Evolutionary conservation across 768 basidiomycete species (phyloP).

Genomic region (Glaciozyma martinii): DNA sequence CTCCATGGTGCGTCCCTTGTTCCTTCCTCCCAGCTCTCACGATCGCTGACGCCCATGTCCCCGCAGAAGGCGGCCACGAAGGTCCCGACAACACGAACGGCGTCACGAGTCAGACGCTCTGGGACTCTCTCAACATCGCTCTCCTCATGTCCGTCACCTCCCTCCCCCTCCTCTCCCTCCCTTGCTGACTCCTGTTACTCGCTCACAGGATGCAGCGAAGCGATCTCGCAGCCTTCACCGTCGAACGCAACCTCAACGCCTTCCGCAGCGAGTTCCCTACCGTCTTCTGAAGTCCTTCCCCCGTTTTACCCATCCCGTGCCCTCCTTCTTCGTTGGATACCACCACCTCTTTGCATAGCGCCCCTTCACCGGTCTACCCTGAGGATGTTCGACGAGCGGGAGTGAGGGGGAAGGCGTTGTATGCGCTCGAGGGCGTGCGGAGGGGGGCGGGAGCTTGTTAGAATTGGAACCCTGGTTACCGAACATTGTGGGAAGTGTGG

Average conservation of each 20-base stretch:
- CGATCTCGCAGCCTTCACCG: constrained; percentile 5
- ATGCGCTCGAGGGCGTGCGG: no score
- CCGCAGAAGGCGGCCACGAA: constrained; percentile 35
- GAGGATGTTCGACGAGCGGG: no score
- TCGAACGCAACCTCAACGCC: constrained; percentile 4
- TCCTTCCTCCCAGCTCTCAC: background rate
- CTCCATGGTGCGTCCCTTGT: constrained; percentile 39
- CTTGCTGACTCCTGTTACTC: background rate
- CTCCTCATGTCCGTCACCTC: constrained; percentile 20
- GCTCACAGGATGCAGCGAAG: constrained; percentile 18
- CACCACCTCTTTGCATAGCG: no score
- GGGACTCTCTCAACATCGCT: constrained; percentile 69
- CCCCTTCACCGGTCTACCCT: no score
- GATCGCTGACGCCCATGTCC: background rate
- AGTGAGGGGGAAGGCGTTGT: no score
- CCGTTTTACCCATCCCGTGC: no score
- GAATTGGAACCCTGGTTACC: no score
- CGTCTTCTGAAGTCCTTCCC: background rate
- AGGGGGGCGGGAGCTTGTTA: no score
- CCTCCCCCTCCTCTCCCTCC: no score
- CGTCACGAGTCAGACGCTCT: constrained; percentile 63
- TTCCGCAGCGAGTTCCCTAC: constrained; percentile 1
- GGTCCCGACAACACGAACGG: constrained; percentile 43
- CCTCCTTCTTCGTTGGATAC: no score
- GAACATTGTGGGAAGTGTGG: no score